Percentiles rank a stretch among this genome's conserved stretches.
Evolutionary conservation across 2,329 filamentous ascomycete genomes (phyloP).

Genomic region (Phialophora verrucosa): DNA sequence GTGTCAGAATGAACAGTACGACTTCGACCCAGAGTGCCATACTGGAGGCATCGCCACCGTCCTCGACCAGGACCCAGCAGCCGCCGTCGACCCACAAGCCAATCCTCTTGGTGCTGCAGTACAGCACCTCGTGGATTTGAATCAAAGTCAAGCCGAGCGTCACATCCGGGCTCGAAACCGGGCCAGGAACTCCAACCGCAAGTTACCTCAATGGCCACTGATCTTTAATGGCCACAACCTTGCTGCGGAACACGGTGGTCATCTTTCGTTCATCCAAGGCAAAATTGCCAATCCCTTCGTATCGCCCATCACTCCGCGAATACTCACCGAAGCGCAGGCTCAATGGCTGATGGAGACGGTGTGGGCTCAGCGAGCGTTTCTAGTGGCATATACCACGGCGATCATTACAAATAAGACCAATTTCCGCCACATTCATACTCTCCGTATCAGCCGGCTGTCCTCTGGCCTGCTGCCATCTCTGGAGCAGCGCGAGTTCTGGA

Average conservation of each 20-base stretch:
- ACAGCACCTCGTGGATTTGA: background rate
- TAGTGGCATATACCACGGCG: slow-evolving; percentile 70
- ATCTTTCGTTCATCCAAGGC: slow-evolving; percentile 35
- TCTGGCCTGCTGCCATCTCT: slow-evolving; percentile 65
- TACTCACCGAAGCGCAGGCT: slow-evolving; percentile 67
- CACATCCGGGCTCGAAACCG: background rate
- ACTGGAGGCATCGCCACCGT: slow-evolving; percentile 19
- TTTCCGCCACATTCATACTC: slow-evolving; percentile 61
- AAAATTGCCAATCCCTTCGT: slow-evolving; percentile 37
- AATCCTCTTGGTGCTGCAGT: background rate
- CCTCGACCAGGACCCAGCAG: slow-evolving; percentile 1
- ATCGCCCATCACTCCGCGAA: slow-evolving; percentile 57
- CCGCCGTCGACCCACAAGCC: background rate
- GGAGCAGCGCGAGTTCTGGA: slow-evolving; percentile 66
- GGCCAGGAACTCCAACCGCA: background rate
- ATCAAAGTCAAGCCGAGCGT: background rate
- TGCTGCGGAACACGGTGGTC: slow-evolving; percentile 38
- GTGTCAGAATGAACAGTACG: slow-evolving; percentile 25
- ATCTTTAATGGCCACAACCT: slow-evolving; percentile 43
- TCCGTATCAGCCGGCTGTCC: slow-evolving; percentile 70
- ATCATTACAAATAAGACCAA: slow-evolving; percentile 64
- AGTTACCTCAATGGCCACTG: slow-evolving; percentile 37
- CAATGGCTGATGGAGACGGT: slow-evolving; percentile 72
- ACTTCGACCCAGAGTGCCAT: slow-evolving; percentile 27
- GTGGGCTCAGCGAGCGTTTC: slow-evolving; percentile 71